Evolutionary conservation across 1,139 yeast species (phyloP).

Genomic region (Scheffersomyces cryptocercus): DNA sequence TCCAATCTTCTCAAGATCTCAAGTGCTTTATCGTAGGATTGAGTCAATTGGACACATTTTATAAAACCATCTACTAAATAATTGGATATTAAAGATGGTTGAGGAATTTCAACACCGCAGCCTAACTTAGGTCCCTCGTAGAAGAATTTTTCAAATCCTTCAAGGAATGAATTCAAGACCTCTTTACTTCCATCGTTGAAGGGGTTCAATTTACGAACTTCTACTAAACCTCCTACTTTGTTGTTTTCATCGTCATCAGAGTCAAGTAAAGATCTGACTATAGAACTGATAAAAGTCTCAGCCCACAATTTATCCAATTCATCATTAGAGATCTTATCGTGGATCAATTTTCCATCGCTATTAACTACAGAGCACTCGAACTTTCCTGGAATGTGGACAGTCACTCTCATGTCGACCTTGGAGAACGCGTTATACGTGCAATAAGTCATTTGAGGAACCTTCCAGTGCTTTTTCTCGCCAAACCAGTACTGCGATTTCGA

Average conservation of each 20-base stretch:
- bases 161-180: slow-evolving; percentile 55
- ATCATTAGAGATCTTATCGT: slow-evolving; percentile 35
- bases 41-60: slow-evolving; percentile 64
- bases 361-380: slow-evolving; percentile 49
- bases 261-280: slow-evolving; percentile 66
- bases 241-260: slow-evolving; percentile 65
- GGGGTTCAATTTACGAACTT: slow-evolving; percentile 55
- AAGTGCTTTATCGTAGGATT: slow-evolving; percentile 60
- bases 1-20: slow-evolving; percentile 48
- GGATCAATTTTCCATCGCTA: slow-evolving; percentile 45
- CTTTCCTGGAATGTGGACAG: slow-evolving; percentile 50
- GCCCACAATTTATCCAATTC: slow-evolving; percentile 52
- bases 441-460: slow-evolving; percentile 64
- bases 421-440: slow-evolving; percentile 53
- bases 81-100: slow-evolving; percentile 69
- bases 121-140: slow-evolving; percentile 69
- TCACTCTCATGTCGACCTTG: slow-evolving; percentile 28
- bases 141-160: slow-evolving; percentile 61
- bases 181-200: slow-evolving; percentile 47
- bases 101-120: slow-evolving; percentile 67
- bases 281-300: slow-evolving; percentile 69
- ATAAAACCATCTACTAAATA: slow-evolving; percentile 76
- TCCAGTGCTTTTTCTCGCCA: slow-evolving; percentile 71
- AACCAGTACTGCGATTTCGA: slow-evolving; percentile 59
- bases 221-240: slow-evolving; percentile 54